Evolutionary conservation across 2,329 filamentous ascomycete species (phyloP).

Genomic region (Fusarium cyanostomum): DNA sequence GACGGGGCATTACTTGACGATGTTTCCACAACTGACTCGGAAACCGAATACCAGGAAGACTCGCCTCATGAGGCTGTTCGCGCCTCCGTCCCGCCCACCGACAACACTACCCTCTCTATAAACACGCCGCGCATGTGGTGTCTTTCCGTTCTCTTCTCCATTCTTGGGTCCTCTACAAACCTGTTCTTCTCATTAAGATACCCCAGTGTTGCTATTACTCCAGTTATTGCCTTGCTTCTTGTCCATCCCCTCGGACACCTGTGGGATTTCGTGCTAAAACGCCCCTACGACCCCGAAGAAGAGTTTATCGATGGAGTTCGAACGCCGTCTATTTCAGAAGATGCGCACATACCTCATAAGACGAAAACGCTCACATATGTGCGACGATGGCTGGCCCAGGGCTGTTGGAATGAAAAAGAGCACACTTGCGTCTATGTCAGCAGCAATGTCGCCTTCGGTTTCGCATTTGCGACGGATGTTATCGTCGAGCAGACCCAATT

Average conservation of each 20-base stretch:
- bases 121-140: slow-evolving; percentile 90
- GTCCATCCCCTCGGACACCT: slow-evolving; percentile 84
- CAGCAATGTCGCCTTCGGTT: slow-evolving; percentile 89
- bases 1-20: slow-evolving; percentile 50
- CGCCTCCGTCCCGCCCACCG: slow-evolving; percentile 79
- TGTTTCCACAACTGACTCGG: slow-evolving; percentile 53
- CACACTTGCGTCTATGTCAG: slow-evolving; percentile 90
- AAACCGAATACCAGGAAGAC: slow-evolving; percentile 69
- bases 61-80: slow-evolving; percentile 82
- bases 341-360: slow-evolving; percentile 27
- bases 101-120: slow-evolving; percentile 81
- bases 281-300: slow-evolving; percentile 62
- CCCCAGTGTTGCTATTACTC: slow-evolving; percentile 88
- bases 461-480: slow-evolving; percentile 88
- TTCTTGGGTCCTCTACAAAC: slow-evolving; percentile 84
- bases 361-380: slow-evolving; percentile 53
- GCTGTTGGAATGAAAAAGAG: slow-evolving; percentile 87
- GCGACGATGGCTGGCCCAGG: slow-evolving; percentile 81
- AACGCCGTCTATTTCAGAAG: slow-evolving; percentile 30
- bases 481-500: slow-evolving; percentile 92
- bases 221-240: slow-evolving; percentile 85
- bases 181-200: slow-evolving; percentile 91
- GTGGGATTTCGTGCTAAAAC: slow-evolving; percentile 79
- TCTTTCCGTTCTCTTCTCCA: slow-evolving; percentile 80
- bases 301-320: slow-evolving; percentile 61